phyloP scores from a whole-genome alignment of 345 rosid genomes.

The Moricandia moricandioides region DNA sequence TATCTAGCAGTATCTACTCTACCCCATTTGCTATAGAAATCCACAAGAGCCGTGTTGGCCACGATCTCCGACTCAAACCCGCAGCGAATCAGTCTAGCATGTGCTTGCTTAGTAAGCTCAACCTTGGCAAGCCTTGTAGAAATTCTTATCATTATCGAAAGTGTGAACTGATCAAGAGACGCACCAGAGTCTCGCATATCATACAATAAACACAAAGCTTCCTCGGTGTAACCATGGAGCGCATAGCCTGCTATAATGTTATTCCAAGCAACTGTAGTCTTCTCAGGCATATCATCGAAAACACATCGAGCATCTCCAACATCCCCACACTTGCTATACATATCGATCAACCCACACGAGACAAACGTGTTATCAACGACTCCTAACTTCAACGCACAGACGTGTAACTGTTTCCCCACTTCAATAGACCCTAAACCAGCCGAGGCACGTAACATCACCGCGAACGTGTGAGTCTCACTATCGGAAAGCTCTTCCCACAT shows the following conservation, averaged over 20 bases:
- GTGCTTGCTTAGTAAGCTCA: slow-evolving; percentile 79
- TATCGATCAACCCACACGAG: slow-evolving; percentile 72
- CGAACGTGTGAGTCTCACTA: slow-evolving; percentile 50
- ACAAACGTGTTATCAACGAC: slow-evolving; percentile 51
- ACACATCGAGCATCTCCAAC: slow-evolving; percentile 67
- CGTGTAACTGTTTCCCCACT: slow-evolving; percentile 66
- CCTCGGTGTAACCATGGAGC: slow-evolving; percentile 74
- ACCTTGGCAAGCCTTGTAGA: slow-evolving; percentile 70
- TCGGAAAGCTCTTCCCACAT: slow-evolving; percentile 83
- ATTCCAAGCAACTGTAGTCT: slow-evolving; percentile 84
- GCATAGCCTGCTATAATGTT: slow-evolving; percentile 71
- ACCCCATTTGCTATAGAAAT: slow-evolving; percentile 97
- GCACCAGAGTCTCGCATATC: slow-evolving; percentile 75
- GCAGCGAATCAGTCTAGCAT: slow-evolving; percentile 61
- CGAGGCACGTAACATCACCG: slow-evolving; percentile 64
- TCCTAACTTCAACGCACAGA: slow-evolving; percentile 60
- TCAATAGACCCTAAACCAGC: slow-evolving; percentile 61
- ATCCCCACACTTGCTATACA: slow-evolving; percentile 89
- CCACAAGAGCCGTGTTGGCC: slow-evolving; percentile 75
- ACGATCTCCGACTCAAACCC: slow-evolving; percentile 74
- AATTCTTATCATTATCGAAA: slow-evolving; percentile 64
- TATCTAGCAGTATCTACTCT: slow-evolving; percentile 67
- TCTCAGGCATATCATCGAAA: slow-evolving; percentile 75
- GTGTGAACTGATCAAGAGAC: slow-evolving; percentile 71
- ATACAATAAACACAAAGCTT: slow-evolving; percentile 64